These are phyloP conservation scores for Tricholoma flavovirens DNA, from an alignment of 768 basidiomycete genomes.

Conservation along the genomic window DNA sequence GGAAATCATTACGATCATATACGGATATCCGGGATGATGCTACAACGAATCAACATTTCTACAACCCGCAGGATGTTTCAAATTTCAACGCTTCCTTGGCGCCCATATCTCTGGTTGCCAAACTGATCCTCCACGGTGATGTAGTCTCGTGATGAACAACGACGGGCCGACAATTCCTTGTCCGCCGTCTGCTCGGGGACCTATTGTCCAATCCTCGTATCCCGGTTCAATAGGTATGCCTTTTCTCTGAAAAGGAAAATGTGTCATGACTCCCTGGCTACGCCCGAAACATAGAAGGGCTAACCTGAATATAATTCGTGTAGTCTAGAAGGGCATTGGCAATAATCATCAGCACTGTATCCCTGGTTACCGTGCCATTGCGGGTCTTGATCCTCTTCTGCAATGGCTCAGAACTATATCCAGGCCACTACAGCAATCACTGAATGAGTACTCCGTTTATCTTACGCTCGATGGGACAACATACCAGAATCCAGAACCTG, in stretches of 20 bases:
- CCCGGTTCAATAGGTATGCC: conserved; percentile 27
- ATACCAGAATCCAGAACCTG: conserved; percentile 31
- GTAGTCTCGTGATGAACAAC: conserved; percentile 32
- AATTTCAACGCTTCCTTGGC: conserved; percentile 9
- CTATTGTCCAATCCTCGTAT: conserved; percentile 33
- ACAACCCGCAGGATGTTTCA: not conserved
- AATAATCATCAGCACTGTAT: conserved; percentile 25
- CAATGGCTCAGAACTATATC: conserved; percentile 33
- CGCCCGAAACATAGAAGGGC: conserved; percentile 5
- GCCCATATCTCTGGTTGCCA: conserved; percentile 42
- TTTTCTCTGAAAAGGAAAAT: conserved; percentile 17
- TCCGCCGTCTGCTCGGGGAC: conserved; percentile 12
- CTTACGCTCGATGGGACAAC: not conserved
- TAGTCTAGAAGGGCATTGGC: conserved; percentile 27
- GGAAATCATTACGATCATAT: not conserved
- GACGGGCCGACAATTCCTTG: conserved; percentile 22
- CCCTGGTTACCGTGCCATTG: conserved; percentile 25
- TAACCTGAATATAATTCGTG: conserved; percentile 25
- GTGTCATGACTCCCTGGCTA: not conserved
- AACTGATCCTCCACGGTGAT: conserved; percentile 33
- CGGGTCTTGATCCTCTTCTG: conserved; percentile 33
- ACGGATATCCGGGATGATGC: not conserved
- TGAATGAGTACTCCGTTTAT: not conserved
- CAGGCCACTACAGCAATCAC: conserved; percentile 38
- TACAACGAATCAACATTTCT: too few relatives aligned